A percentile compares a stretch with the other conserved stretches of the same genome.
Evolutionary conservation across 2,329 filamentous ascomycete genomes (phyloP).

Genomic region (Diatrype stigma): DNA sequence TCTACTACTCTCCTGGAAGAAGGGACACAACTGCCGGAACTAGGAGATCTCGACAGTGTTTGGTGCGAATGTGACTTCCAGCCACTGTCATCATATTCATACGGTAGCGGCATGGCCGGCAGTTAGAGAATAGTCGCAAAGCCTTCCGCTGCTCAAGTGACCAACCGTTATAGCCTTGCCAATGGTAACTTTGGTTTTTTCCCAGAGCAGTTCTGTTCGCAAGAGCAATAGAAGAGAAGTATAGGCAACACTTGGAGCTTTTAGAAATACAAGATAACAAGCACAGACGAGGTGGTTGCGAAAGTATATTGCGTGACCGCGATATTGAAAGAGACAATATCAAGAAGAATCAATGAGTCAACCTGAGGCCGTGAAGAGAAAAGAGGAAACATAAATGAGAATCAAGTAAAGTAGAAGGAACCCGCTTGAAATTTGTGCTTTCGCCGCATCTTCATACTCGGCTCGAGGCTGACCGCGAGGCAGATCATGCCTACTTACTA

Average conservation of each 20-base stretch:
- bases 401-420: background rate
- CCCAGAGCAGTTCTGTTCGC: too few relatives aligned
- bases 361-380: background rate
- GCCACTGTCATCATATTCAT: too few relatives aligned
- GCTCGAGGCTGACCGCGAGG: slow-evolving; percentile 23
- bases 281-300: background rate
- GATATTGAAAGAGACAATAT: background rate
- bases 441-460: slow-evolving; percentile 3
- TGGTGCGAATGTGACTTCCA: background rate
- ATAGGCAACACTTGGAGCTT: background rate
- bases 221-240: too few relatives aligned
- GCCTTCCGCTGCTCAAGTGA: too few relatives aligned
- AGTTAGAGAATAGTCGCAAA: background rate
- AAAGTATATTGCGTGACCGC: background rate
- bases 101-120: background rate
- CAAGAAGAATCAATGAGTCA: background rate
- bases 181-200: too few relatives aligned
- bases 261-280: background rate
- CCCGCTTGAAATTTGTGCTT: background rate
- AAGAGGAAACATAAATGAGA: background rate
- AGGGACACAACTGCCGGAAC: slow-evolving; percentile 8
- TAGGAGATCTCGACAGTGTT: background rate
- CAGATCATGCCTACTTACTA: background rate
- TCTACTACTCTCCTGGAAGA: slow-evolving; percentile 19
- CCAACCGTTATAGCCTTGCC: too few relatives aligned